These are phyloP conservation scores for Balakata baccata DNA, from an alignment of 345 rosid species.

Conservation along the genomic window DNA sequence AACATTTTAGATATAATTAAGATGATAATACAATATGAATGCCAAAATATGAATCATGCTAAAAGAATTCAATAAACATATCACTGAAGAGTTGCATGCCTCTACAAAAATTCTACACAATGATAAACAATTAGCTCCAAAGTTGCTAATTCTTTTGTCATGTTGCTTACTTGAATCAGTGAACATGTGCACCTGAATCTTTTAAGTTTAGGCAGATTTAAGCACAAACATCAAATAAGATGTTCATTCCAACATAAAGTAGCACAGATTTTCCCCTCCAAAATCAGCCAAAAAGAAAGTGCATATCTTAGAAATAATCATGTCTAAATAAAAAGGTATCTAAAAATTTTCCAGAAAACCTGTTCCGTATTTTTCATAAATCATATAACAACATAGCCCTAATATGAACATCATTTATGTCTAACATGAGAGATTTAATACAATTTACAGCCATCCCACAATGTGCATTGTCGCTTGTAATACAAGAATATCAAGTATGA, in stretches of 20 bases:
- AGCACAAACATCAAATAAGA: neutral
- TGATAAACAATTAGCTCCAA: neutral
- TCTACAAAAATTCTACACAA: neutral
- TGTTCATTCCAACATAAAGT: neutral
- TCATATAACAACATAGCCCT: neutral
- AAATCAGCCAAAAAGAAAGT: neutral
- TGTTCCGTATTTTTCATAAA: neutral
- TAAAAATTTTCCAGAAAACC: neutral
- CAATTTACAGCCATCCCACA: neutral
- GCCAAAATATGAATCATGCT: neutral
- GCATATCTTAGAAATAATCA: neutral
- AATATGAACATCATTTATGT: neutral
- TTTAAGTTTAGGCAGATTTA: too few relatives aligned
- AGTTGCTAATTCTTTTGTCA: neutral
- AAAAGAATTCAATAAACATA: neutral
- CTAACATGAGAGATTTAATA: neutral
- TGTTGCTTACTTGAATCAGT: neutral
- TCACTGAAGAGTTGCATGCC: neutral
- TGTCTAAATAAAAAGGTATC: neutral
- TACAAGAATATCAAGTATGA: neutral
- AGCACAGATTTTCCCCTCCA: constrained; percentile 1
- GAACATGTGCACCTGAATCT: neutral
- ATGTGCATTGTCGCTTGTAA: neutral
- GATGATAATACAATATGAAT: neutral
- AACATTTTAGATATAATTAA: neutral